Evolutionary conservation across 2,329 filamentous ascomycete genomes (phyloP), one percentile per base, ranked within the genome.

Genomic region (Rhinocladiella mackenziei): DNA sequence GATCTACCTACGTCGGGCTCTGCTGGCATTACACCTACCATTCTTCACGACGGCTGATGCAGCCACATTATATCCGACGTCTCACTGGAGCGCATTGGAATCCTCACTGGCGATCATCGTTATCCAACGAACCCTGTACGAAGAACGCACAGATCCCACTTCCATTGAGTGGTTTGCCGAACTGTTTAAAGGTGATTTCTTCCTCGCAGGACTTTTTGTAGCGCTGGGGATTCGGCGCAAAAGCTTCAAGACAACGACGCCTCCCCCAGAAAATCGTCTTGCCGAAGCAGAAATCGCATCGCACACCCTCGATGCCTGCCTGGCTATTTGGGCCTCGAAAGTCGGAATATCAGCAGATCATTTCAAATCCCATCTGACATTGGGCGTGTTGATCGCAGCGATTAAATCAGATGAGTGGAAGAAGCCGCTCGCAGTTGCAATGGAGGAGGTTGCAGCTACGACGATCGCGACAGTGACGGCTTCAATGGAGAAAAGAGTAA

Each of bases 81-180:
- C 30, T 13, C 19, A 17, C 30, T 17, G 30, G 30, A 33, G 30
- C 14, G 30, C 15, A 17, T 17, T 33, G 2, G 30, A 33, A 11
- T 33, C 30, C 13, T 13, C 30, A 1, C 15, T 33, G 30, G 13
- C 30, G 14, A 33, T 33, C 13, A 8, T 33, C 5, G 30, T 33
- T 17, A 13, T 15, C 13, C 30, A 33, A 13, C 5, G 30, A 13
- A 33, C 7, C 17, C 30, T 33, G 30, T 33, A 33, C 3, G 30
- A 18, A 4, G 30, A 33, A 11, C 9, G 14, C 13, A 17, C 13
- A 8, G 30, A 18, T 6, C 4, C 14, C 14, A 13, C 19, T 5
- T 33, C 30, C 14, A 33, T 33, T 13, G 30, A 33, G 14, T 33
- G 30, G 30, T 33, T 33, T 6, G 30, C 30, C 13, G 30, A 33